phyloP scores from a whole-genome alignment of 2,329 filamentous ascomycete genomes.

The Myriosclerotinia curreyana region DNA sequence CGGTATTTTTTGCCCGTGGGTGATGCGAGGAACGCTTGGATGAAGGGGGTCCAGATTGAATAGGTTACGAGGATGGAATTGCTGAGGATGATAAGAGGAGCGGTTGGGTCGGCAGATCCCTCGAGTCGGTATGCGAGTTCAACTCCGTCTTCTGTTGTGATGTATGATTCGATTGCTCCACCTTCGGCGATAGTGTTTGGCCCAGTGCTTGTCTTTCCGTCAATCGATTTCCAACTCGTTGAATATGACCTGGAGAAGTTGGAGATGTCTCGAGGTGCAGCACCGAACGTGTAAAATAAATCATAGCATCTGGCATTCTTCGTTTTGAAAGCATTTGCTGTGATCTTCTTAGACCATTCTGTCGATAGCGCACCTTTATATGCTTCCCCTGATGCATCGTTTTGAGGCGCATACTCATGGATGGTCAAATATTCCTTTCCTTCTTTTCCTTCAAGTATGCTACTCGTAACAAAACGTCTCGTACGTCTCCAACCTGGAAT shows the following conservation, averaged over 20 bases:
- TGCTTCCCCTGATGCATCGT: conserved; percentile 64
- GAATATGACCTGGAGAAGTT: conserved; percentile 23
- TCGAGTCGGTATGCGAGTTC: conserved; percentile 71
- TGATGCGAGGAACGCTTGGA: conserved; percentile 42
- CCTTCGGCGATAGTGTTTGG: conserved; percentile 44
- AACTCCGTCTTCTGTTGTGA: conserved; percentile 67
- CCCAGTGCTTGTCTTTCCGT: conserved; percentile 41
- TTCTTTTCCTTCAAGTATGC: conserved; percentile 53
- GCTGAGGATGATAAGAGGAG: conserved; percentile 70
- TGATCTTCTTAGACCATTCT: conserved; percentile 58
- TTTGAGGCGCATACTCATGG: conserved; percentile 67
- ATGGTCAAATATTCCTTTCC: conserved; percentile 60
- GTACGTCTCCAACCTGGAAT: conserved; percentile 77
- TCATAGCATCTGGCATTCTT: conserved; percentile 61
- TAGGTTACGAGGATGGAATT: conserved; percentile 79
- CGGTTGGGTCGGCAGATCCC: conserved; percentile 62
- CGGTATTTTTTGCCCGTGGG: conserved; percentile 51
- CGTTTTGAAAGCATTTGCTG: conserved; percentile 54
- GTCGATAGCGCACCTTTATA: conserved; percentile 62
- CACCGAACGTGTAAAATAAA: conserved; percentile 77
- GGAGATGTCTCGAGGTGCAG: conserved; percentile 64
- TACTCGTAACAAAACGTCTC: conserved; percentile 65
- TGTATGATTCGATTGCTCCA: conserved; percentile 61
- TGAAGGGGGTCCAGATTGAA: conserved; percentile 76
- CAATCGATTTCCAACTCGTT: conserved; percentile 46